Base-by-base conservation (phyloP, 371 early-diverging fungal species). In the Sporodiniella umbellata region DNA sequence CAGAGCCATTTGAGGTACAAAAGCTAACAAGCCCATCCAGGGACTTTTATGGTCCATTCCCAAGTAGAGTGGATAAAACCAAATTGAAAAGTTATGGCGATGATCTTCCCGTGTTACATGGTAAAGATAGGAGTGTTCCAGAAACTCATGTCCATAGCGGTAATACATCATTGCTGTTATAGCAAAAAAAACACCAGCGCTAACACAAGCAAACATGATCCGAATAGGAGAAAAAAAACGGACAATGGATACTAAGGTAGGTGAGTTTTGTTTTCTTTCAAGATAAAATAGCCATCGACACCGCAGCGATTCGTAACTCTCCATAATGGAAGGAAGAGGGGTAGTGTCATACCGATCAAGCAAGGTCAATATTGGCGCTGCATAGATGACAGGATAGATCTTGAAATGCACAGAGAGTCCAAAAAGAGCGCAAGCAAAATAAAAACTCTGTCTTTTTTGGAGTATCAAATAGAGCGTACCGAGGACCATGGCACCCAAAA, bases 321-420 rank as follows among this genome's bases (percentile, higher is more conserved):
- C 51, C 49, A 69, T 48, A 12, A 64, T 40, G 25, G 50, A 51
- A 8, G 68, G 58, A 33, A 51, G 64, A 5, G 73, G 69, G 39
- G 59, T 54, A 3, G 70, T 65, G 30, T 70, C 69, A 4, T 58
- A 58, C 4, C 49, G 45, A 23, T 81, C 72, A 53, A 88, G 54
- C 33, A 83, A 58, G 23, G 80, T 60, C 46, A 89, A 64, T 15
- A 95, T 53, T 0, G 96, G 90, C 0, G 92, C 56, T 0, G 91
- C 88, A 66, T 96, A 94, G 15, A 99, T 86, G 46, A 94, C 79
- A 4, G 99, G 98, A 66, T 96, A 99, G 6, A 98, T 92, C 64
- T 99, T 99, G 56, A 97, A 83, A 64, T 99, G 99, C 7, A 98
- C 95, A 5, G 94, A 76, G n/a, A 95, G 61, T 0, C 98, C 99